Conservation (phyloP, 2,329 filamentous ascomycete species). For the Tolypocladium capitatum region DNA sequence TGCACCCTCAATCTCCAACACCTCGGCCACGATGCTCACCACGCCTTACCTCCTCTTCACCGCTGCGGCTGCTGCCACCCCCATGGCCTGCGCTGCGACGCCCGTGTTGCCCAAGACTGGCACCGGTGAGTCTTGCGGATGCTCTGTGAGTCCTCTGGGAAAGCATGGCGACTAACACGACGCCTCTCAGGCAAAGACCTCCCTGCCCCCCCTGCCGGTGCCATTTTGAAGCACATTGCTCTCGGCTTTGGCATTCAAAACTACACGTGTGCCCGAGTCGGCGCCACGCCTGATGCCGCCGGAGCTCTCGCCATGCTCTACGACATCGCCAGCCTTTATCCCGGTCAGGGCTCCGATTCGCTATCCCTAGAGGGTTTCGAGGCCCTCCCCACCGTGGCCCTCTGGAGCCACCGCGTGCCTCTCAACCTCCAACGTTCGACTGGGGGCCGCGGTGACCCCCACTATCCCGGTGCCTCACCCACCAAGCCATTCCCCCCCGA, state of each 20-base stretch:
- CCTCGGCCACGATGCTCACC: constrained; percentile 16
- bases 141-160: not conserved
- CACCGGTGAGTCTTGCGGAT: constrained; percentile 17
- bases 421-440: constrained; percentile 28
- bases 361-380: constrained; percentile 25
- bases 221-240: constrained; percentile 38
- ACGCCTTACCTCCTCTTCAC: constrained; percentile 20
- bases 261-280: constrained; percentile 43
- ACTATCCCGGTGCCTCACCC: constrained; percentile 27
- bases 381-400: constrained; percentile 23
- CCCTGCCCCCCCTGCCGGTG: constrained; percentile 22
- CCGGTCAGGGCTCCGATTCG: constrained; percentile 24
- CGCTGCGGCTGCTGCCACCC: constrained; percentile 12
- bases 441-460: constrained; percentile 14
- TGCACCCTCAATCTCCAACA: constrained; percentile 2
- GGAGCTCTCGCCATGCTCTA: constrained; percentile 49
- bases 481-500: constrained; percentile 30
- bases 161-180: constrained; percentile 7
- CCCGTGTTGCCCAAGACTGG: constrained; percentile 25
- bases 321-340: constrained; percentile 41
- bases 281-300: constrained; percentile 21
- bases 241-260: constrained; percentile 56
- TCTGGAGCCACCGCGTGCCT: constrained; percentile 30
- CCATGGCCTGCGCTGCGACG: not conserved
- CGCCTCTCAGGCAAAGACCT: constrained; percentile 26